phyloP scores from a whole-genome alignment of 2,329 filamentous ascomycete species.

The Pseudocercospora pini-densiflorae region DNA sequence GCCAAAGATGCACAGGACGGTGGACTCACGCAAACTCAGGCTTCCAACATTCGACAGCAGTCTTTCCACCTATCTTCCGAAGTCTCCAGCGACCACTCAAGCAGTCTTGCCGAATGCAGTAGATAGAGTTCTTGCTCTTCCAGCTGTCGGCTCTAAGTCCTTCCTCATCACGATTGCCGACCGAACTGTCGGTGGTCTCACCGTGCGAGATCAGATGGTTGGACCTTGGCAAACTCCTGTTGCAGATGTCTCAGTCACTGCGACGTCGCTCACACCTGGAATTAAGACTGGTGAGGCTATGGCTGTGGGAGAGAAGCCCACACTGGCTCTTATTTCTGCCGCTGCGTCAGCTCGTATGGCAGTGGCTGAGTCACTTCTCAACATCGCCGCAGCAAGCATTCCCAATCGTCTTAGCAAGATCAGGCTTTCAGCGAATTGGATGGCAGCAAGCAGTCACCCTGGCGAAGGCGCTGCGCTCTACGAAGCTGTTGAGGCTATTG shows the following conservation, averaged over 20 bases:
- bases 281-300: constrained; percentile 90
- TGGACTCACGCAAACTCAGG: constrained; percentile 69
- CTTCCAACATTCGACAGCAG: constrained; percentile 76
- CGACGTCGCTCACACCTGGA: constrained; percentile 75
- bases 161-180: constrained; percentile 98
- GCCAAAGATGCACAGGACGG: constrained; percentile 77
- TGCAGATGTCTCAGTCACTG: constrained; percentile 90
- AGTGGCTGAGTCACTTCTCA: constrained; percentile 90
- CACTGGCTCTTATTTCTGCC: constrained; percentile 84
- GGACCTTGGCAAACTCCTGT: constrained; percentile 96
- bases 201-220: constrained; percentile 90
- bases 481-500: constrained; percentile 90
- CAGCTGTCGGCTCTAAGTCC: constrained; percentile 92
- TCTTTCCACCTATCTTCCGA: constrained; percentile 69
- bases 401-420: constrained; percentile 76
- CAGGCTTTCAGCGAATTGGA: constrained; percentile 96
- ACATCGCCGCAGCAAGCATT: constrained; percentile 80
- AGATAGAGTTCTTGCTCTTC: constrained; percentile 79
- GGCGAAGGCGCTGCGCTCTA: constrained; percentile 93
- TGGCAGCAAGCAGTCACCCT: constrained; percentile 92
- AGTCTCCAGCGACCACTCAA: constrained; percentile 45
- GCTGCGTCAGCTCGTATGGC: constrained; percentile 95
- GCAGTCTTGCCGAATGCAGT: constrained; percentile 65
- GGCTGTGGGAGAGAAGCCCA: constrained; percentile 94
- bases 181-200: constrained; percentile 86